Base-by-base conservation (phyloP, 768 basidiomycete species). In the Xerocomus brunneocitrinus region DNA sequence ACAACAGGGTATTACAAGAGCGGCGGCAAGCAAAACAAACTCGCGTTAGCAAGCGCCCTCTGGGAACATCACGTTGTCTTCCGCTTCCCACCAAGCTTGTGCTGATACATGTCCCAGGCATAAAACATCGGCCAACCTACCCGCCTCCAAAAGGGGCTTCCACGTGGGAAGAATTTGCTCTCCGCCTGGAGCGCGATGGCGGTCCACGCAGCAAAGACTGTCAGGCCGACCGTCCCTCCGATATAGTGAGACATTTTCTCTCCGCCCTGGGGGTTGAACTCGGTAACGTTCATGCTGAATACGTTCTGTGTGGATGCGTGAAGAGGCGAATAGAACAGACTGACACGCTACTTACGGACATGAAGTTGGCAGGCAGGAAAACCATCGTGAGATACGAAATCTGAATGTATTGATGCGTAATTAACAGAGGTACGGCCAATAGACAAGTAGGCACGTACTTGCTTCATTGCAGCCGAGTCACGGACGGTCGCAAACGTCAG, bases 221-320 rank as follows among this genome's bases (percentile, higher is more conserved):
- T 86, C 39, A 85, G 63, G 1, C 73, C 61, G 8, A 83, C 36
- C 1, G 81, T 76, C 2, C 65, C 59, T 14, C 61, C 73, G 32
- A 75, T 27, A 42, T 75, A 83, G 46, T 74, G 73, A 3, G 35
- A 38, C 1, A 82, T 58, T 0, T 74, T 73, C 45, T 61, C 60
- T 41, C 47, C 53, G 5, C 14, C 62, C 24, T 0, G 34, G 63
- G 54, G 48, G 50, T 73, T 74, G 51, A 83, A 68, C 57, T 77
- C 76, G 10, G 28, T 16, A 39, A 83, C 63, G 54, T 83, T 84
- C 82, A 83, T 84, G 5, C 81, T 77, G 49, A 81, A 83, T 5
- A 76, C 68, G 16, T 71, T 67, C 81, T 83, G 53, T 25, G 35
- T 49, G 27, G 36, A 44, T 42, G n/a, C 38, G 10, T 62, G 27